Percentiles rank a stretch among this genome's conserved stretches.
Evolutionary conservation across 352 stramenopile genomes (phyloP).

Genomic region (Phytophthora constricta): DNA sequence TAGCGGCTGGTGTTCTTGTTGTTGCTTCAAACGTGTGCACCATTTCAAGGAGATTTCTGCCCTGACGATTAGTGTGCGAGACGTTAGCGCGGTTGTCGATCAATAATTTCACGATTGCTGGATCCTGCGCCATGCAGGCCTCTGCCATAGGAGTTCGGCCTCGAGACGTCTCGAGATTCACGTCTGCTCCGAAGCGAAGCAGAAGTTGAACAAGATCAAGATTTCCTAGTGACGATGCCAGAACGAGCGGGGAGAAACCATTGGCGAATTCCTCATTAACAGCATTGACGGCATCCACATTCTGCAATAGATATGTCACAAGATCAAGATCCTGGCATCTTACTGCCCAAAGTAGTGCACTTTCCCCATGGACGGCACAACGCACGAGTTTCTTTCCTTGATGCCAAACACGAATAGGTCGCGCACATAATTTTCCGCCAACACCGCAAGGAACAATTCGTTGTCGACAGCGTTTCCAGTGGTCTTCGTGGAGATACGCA

Average conservation of each 20-base stretch:
- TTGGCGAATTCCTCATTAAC: constrained; percentile 72
- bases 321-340: constrained; percentile 71
- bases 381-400: constrained; percentile 39
- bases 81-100: constrained; percentile 68
- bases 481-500: constrained; percentile 62
- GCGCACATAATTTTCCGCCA: constrained; percentile 51
- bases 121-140: constrained; percentile 57
- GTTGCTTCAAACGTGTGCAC: constrained; percentile 30
- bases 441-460: constrained; percentile 66
- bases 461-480: constrained; percentile 72
- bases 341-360: constrained; percentile 62
- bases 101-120: constrained; percentile 59
- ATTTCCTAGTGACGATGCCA: constrained; percentile 54
- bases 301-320: constrained; percentile 65
- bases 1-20: neutral
- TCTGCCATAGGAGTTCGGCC: constrained; percentile 72
- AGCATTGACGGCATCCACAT: constrained; percentile 35
- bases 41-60: constrained; percentile 52
- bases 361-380: constrained; percentile 64
- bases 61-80: constrained; percentile 67
- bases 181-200: constrained; percentile 68
- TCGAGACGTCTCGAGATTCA: constrained; percentile 73
- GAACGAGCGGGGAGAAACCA: constrained; percentile 65
- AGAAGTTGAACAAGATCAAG: constrained; percentile 61
- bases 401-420: constrained; percentile 75